A percentile compares a stretch with the other conserved stretches of the same genome.
Conservation (phyloP, 176 grass and related monocot species). For the Avena atlantica region DNA sequence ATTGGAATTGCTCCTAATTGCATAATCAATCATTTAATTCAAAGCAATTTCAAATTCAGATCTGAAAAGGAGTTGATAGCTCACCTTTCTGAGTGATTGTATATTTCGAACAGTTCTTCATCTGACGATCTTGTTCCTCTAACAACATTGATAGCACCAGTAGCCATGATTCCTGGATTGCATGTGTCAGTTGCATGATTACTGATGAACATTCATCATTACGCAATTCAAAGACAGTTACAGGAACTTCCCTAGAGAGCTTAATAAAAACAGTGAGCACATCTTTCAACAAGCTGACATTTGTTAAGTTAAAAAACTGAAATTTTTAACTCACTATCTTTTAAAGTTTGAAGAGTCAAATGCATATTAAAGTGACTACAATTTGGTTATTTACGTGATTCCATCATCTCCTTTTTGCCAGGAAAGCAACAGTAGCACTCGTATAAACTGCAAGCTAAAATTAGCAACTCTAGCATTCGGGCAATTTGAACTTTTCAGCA, state of each 20-base stretch:
- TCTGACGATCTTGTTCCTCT: conserved; percentile 84
- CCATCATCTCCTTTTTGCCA: neutral
- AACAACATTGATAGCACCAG: conserved; percentile 95
- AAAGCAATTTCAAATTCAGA: neutral
- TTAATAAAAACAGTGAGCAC: conserved; percentile 6
- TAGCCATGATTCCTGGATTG: conserved; percentile 87
- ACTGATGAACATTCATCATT: conserved; percentile 3
- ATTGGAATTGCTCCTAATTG: neutral
- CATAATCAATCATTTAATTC: neutral
- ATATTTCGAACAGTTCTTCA: conserved; percentile 92
- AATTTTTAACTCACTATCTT: neutral
- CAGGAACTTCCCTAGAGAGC: neutral
- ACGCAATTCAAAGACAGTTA: conserved; percentile 17
- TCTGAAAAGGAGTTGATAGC: neutral
- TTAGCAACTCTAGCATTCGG: neutral
- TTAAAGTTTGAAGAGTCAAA: conserved; percentile 2
- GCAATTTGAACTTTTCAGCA: neutral
- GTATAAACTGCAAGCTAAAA: neutral
- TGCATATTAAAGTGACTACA: neutral
- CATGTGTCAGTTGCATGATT: conserved; percentile 26
- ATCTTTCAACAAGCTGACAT: conserved; percentile 23
- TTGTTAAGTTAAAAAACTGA: conserved; percentile 7
- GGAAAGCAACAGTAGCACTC: neutral
- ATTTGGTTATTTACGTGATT: neutral
- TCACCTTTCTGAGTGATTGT: conserved; percentile 93